Conservation (phyloP, 2,329 filamentous ascomycete genomes). For the Nakataea oryzae region DNA sequence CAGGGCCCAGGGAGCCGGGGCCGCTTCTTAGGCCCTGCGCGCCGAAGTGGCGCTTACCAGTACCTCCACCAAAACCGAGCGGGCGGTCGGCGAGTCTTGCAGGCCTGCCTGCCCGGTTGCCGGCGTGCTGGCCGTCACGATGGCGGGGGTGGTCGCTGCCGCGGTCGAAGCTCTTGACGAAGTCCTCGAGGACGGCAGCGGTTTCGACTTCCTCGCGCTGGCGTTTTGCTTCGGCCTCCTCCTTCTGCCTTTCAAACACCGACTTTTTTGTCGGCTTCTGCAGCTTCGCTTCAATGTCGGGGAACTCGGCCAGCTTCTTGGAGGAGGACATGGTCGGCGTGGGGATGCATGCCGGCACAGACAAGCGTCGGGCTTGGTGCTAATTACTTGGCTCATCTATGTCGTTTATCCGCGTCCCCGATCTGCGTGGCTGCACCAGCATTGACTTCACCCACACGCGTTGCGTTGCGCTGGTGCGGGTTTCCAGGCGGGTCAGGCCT, state of each 20-base stretch:
- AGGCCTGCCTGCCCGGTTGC: constrained; percentile 17
- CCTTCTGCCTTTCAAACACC: constrained; percentile 78
- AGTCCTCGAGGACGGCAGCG: constrained; percentile 76
- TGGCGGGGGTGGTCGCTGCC: constrained; percentile 39
- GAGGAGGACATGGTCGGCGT: constrained; percentile 31
- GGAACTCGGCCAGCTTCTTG: constrained; percentile 47
- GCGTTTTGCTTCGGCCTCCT: constrained; percentile 82
- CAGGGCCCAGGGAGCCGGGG: constrained; percentile 49
- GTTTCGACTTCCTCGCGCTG: constrained; percentile 78
- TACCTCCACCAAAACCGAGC: constrained; percentile 19
- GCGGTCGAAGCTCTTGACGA: constrained; percentile 68
- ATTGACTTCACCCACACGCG: not conserved
- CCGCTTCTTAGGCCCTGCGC: constrained; percentile 46
- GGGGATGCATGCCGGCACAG: not conserved
- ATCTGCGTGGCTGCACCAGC: not conserved
- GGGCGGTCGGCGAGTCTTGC: constrained; percentile 16
- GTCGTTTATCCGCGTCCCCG: not conserved
- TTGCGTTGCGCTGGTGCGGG: no score
- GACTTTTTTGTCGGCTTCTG: constrained; percentile 75
- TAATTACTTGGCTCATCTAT: not conserved
- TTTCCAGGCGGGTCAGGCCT: no score
- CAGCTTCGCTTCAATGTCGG: constrained; percentile 66
- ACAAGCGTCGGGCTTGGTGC: not conserved
- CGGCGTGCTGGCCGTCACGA: constrained; percentile 7
- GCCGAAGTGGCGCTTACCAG: constrained; percentile 54